Conservation (phyloP, 441 rosid species). For the Erodium moschatum region DNA sequence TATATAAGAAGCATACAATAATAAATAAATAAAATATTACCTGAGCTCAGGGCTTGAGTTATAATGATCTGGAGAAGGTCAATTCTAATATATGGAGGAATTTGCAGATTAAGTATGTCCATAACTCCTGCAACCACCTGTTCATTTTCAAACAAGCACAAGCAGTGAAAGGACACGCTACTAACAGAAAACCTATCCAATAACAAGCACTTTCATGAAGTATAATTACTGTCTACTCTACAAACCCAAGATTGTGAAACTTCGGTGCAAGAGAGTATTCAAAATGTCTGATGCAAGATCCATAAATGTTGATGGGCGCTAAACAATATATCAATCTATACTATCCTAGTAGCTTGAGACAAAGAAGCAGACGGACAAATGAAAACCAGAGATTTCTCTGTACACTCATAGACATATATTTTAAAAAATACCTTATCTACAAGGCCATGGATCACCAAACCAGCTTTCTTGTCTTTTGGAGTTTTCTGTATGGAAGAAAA, state of each 20-base stretch:
- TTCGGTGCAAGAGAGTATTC: not conserved
- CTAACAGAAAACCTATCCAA: not conserved
- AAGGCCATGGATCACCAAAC: conserved; percentile 77
- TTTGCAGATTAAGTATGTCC: conserved; percentile 53
- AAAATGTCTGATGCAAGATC: not conserved
- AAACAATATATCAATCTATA: conserved; percentile 1
- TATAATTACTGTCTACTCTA: too few species aligned
- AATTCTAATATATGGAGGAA: conserved; percentile 70
- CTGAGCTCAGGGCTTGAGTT: conserved; percentile 56
- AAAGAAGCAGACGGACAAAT: not conserved
- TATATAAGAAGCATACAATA: not conserved
- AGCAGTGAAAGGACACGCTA: not conserved
- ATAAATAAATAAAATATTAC: conserved; percentile 23
- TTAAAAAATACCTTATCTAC: conserved; percentile 61
- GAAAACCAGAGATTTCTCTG: conserved; percentile 1
- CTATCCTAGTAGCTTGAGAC: not conserved
- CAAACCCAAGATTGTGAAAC: not conserved
- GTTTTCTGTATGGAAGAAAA: conserved; percentile 53
- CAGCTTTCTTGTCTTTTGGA: conserved; percentile 92
- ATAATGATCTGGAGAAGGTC: conserved; percentile 64
- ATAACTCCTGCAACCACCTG: conserved; percentile 88
- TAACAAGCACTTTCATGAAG: not conserved
- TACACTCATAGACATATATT: not conserved
- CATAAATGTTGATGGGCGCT: not conserved
- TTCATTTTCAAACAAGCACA: conserved; percentile 21